Evolutionary conservation across 2,329 filamentous ascomycete genomes (phyloP).

Genomic region (Venturia effusa): DNA sequence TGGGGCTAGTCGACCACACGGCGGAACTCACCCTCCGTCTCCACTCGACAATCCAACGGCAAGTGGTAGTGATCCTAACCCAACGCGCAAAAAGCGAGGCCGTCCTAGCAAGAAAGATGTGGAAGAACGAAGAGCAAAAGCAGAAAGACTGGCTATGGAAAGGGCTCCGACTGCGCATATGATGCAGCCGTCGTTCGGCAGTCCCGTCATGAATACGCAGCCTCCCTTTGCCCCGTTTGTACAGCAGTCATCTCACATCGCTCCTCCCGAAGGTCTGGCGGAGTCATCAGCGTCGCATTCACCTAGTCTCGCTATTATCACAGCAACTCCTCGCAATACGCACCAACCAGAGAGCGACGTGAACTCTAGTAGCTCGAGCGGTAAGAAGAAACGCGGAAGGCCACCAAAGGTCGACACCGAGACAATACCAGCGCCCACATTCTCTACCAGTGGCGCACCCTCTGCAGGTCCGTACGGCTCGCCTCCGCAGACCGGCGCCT

Average conservation of each 20-base stretch:
- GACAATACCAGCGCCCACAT: neutral
- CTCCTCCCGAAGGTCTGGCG: neutral
- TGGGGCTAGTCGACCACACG: neutral
- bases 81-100: slow-evolving; percentile 9
- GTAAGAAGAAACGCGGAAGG: slow-evolving; percentile 3
- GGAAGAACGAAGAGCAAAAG: slow-evolving; percentile 7
- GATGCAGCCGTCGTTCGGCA: neutral
- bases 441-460: slow-evolving; percentile 1
- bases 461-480: neutral
- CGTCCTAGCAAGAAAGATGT: slow-evolving; percentile 11
- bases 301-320: neutral
- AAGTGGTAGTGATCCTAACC: neutral
- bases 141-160: neutral
- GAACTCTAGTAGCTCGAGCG: slow-evolving; percentile 2
- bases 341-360: neutral
- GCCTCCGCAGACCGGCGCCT: neutral
- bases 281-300: neutral
- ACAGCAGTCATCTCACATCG: neutral
- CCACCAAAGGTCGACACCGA: neutral
- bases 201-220: neutral
- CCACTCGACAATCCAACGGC: slow-evolving; percentile 6
- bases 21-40: neutral
- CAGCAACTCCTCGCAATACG: slow-evolving; percentile 1
- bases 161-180: neutral
- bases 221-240: neutral